Base-by-base conservation (phyloP, 805 yeast genomes). In the Kodamaea laetipori region DNA sequence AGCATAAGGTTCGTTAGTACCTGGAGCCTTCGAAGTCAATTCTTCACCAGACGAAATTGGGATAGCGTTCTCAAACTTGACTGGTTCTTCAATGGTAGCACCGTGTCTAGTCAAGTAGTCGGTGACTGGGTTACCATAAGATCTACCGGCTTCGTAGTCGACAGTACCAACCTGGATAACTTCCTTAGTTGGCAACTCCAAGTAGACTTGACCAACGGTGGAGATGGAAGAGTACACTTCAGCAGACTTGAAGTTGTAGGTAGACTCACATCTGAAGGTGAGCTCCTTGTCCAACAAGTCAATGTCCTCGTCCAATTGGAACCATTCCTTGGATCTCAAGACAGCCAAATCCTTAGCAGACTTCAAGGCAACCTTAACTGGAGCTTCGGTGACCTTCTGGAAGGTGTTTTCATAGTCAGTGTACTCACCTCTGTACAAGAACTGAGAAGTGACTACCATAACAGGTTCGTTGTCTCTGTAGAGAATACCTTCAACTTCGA, bases 81-180 rank as follows among this genome's bases (percentile, higher is more conserved):
- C 77, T 47, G 96, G 95, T 74, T 90, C 96, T 75, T 94, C 99
- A 58, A 94, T 85, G 45, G 96, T 83, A 48, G 82, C 78, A 61
- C 98, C 99, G 64, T 87, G 81, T 76, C 99, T 86, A 55, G 81
- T 72, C 65, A 94, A 78, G 76, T 90, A 94, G 64, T 94, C 98
- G 51, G 87, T 79, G 43, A 94, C 99, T 48, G 99, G 99, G 76
- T 94, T 94, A 70, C 99, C 99, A 58, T 82, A 90, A 38, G 97
- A 86, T 60, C 80, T 84, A 51, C 92, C 95, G 50, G 97, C 96
- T 66, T 82, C 86, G 69, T 92, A 94, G 48, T 79, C 81, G 47
- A 90, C 86, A 50, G 80, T 71, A 62, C 94, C 98, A 57, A 90
- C 78, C 69, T 87, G 85, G 50, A 85, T 74, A 45, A 86, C 74